phyloP scores from a whole-genome alignment of 441 rosid species.

The Populus tomentosa region DNA sequence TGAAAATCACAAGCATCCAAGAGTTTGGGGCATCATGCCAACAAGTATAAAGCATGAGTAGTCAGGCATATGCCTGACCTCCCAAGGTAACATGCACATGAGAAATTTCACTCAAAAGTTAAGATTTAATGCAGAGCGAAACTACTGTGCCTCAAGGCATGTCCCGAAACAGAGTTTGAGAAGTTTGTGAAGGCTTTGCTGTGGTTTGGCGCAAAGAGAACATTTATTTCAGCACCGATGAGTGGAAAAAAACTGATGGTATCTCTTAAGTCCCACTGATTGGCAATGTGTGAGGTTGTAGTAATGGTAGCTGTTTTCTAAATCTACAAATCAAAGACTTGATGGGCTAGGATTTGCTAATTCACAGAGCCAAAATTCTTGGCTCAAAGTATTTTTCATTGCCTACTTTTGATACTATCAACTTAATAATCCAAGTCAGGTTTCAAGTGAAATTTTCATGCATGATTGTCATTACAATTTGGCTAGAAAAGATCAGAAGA shows the following conservation, averaged over 20 bases:
- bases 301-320: neutral
- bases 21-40: neutral
- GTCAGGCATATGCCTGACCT: neutral
- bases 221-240: neutral
- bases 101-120: neutral
- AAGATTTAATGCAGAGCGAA: neutral
- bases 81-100: neutral
- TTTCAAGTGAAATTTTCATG: neutral
- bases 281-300: neutral
- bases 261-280: neutral
- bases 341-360: neutral
- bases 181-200: neutral
- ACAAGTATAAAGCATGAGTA: neutral
- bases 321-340: neutral
- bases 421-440: slow-evolving; percentile 5
- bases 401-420: neutral
- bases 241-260: neutral
- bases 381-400: neutral
- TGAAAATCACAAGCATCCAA: neutral
- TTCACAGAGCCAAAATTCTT: neutral
- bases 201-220: neutral
- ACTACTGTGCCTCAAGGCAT: neutral
- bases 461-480: neutral
- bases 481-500: neutral
- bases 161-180: neutral